phyloP scores from a whole-genome alignment of 2,329 filamentous ascomycete genomes.

The Ophiostoma montium region DNA sequence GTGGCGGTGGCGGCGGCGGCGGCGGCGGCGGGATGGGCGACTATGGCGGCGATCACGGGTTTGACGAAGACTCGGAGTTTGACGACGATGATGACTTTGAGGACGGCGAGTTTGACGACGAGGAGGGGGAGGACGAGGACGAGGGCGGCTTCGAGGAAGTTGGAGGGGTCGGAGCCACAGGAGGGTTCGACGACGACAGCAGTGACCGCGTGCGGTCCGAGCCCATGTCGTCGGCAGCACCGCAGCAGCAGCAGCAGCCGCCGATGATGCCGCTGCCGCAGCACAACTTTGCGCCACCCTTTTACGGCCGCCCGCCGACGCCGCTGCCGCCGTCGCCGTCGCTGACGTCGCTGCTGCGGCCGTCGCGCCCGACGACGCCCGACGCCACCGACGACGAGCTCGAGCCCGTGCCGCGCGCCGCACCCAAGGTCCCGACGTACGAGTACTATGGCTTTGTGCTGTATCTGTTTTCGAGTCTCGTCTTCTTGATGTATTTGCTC shows the following conservation, averaged over 20 bases:
- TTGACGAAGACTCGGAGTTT: conserved; percentile 15
- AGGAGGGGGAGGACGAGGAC: conserved; percentile 12
- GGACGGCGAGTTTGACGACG: conserved; percentile 19
- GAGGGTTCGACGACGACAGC: conserved; percentile 17
- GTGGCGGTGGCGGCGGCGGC: neutral
- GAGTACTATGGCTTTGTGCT: conserved; percentile 99
- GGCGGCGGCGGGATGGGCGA: neutral
- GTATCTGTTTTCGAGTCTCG: conserved; percentile 74
- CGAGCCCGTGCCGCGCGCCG: conserved; percentile 64
- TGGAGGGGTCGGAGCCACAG: too few species aligned
- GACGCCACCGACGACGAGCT: conserved; percentile 83
- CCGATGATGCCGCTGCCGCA: conserved; percentile 31
- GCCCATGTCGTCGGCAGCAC: neutral
- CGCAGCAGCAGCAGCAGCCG: too few species aligned
- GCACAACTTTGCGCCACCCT: conserved; percentile 60
- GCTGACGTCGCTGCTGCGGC: conserved; percentile 77
- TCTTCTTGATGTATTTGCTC: conserved; percentile 57
- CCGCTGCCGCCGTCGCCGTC: conserved; percentile 87
- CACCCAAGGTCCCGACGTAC: conserved; percentile 93
- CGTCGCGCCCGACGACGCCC: conserved; percentile 83
- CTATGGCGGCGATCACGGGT: conserved; percentile 4
- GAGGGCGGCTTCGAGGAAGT: conserved; percentile 7
- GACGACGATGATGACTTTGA: conserved; percentile 15
- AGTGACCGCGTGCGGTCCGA: conserved; percentile 11
- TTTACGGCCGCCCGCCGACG: conserved; percentile 94